Evolutionary conservation across 2,329 filamentous ascomycete species (phyloP).

Genomic region (Penicillium sp.): DNA sequence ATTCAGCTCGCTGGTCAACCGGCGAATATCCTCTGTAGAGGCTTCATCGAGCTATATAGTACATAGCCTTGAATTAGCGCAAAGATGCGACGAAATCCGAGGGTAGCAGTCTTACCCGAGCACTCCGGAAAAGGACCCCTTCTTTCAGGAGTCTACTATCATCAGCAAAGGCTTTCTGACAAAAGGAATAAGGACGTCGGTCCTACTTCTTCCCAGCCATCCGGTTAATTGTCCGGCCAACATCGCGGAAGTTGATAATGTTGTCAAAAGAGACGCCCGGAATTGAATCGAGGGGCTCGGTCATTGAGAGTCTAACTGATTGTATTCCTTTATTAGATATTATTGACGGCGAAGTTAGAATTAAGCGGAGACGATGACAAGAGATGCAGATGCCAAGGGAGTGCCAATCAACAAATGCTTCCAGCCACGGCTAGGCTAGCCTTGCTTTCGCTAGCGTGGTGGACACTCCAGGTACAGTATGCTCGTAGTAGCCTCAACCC

Average conservation of each 20-base stretch:
- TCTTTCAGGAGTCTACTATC: conserved; percentile 57
- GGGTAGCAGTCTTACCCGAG: conserved; percentile 55
- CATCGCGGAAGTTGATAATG: conserved; percentile 78
- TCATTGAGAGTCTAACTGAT: background rate
- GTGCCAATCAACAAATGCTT: background rate
- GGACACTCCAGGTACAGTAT: too few relatives aligned
- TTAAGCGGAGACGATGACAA: background rate
- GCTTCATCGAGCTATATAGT: conserved; percentile 66
- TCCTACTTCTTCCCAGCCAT: conserved; percentile 61
- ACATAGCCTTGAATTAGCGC: background rate
- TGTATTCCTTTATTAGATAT: background rate
- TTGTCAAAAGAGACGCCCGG: conserved; percentile 55
- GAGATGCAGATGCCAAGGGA: background rate
- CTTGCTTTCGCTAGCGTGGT: background rate
- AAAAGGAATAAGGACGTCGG: background rate
- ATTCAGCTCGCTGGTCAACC: conserved; percentile 63
- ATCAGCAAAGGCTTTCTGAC: conserved; percentile 1
- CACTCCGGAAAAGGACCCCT: conserved; percentile 71
- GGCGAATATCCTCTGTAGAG: conserved; percentile 65
- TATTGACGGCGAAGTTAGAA: conserved; percentile 34
- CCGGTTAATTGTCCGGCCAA: conserved; percentile 69
- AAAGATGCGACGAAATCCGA: background rate
- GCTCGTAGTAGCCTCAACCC: too few relatives aligned
- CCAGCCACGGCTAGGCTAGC: background rate
- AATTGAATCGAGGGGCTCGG: conserved; percentile 29